These are phyloP conservation scores for Penicillium sp. DNA, from an alignment of 2,329 filamentous ascomycete genomes.

Conservation along the genomic window DNA sequence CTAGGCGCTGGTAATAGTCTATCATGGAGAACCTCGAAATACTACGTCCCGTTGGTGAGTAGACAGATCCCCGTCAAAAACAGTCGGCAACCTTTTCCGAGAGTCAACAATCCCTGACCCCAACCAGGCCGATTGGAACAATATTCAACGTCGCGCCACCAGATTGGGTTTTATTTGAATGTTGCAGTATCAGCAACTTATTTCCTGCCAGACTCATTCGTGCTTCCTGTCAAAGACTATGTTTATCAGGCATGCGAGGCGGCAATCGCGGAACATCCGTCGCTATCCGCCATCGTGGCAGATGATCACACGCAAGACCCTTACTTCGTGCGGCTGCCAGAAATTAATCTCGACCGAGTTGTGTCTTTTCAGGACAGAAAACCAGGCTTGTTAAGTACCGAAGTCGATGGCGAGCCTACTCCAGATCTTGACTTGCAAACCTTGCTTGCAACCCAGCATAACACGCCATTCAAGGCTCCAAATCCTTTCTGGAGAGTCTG, in stretches of 20 bases:
- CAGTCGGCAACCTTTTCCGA: neutral
- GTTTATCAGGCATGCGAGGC: constrained; percentile 37
- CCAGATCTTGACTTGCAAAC: constrained; percentile 42
- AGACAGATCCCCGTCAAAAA: constrained; percentile 2
- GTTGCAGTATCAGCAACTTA: constrained; percentile 42
- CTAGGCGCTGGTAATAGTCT: neutral
- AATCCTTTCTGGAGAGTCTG: constrained; percentile 46
- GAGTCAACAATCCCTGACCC: constrained; percentile 2
- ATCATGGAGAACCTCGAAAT: constrained; percentile 52
- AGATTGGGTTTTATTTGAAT: constrained; percentile 45
- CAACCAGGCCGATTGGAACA: constrained; percentile 43
- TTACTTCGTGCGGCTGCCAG: constrained; percentile 45
- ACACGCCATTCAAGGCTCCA: constrained; percentile 34
- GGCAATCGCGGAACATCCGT: constrained; percentile 41
- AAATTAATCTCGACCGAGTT: constrained; percentile 39
- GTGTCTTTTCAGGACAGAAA: constrained; percentile 35
- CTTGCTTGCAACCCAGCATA: constrained; percentile 42
- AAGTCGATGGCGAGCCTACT: constrained; percentile 14
- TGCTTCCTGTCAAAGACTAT: constrained; percentile 26
- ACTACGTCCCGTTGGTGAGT: constrained; percentile 31
- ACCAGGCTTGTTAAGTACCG: constrained; percentile 7
- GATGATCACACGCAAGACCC: constrained; percentile 40
- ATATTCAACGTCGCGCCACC: constrained; percentile 43
- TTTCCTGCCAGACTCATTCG: constrained; percentile 24
- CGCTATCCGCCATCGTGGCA: constrained; percentile 43